Base-by-base conservation (phyloP, 805 yeast genomes). In the Lipomyces orientalis region DNA sequence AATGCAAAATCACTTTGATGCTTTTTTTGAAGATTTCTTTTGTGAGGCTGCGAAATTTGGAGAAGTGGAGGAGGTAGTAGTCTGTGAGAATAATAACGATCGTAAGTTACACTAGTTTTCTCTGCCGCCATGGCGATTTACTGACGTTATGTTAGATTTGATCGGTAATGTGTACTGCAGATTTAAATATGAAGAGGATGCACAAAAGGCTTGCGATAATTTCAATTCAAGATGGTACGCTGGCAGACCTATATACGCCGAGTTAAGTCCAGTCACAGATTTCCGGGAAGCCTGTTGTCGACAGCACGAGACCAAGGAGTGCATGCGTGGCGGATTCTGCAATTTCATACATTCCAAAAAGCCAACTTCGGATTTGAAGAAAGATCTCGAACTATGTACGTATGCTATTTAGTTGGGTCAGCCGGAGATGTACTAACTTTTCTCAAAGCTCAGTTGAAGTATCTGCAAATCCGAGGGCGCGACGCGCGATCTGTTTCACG, bases 171-270 rank as follows among this genome's bases (percentile, higher is more conserved):
- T 93, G 0, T 91, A 91, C 75, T 86, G 90, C 22, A 83, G 85
- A 67, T 93, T 87, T 76, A 76, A 79, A 39, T 78, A 81, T 33
- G 84, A 83, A 25, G 82, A 81, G 3, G 86, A 84, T 35, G 97
- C 97, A 0, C 80, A 79, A 46, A 78, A 77, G 60, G 93, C 93
- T 2, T 82, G 85, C 46, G 83, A 85, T 58, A 81, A 80, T 64
- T 85, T 93, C 74, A 91, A 91, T 75, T 84, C 87, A 39, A 84
- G 95, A 65, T 93, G 98, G 98, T 93, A 86, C 76, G 86, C 87
- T 64, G 87, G 86, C 8, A 79, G 88, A 64, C 98, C 98, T 0
- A 86, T 93, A 0, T 90, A 87, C 76, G 87, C 91, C 74, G 95
- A 91, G 73, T 80, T 91, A 34, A 85, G 91, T 31, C 95, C 97